These are phyloP conservation scores for Kwoniella dejecticola DNA, from an alignment of 768 basidiomycete species.

Conservation along the genomic window DNA sequence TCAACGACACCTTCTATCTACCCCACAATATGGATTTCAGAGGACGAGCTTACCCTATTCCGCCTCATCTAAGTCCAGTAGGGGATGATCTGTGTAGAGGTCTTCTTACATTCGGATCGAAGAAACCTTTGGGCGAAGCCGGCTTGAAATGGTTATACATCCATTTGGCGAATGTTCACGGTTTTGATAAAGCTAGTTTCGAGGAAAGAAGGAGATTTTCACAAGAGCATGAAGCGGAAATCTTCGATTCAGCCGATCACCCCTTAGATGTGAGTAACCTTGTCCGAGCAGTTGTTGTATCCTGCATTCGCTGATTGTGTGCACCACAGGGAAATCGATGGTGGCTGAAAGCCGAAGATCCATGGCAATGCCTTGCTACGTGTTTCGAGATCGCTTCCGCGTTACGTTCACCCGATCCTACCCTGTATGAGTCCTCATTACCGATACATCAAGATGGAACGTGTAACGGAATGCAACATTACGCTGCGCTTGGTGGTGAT, in stretches of 20 bases:
- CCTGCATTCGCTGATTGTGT: too few relatives aligned
- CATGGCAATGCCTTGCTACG: conserved; percentile 94
- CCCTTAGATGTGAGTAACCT: conserved; percentile 67
- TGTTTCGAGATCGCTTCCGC: conserved; percentile 87
- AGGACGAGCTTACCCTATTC: conserved; percentile 94
- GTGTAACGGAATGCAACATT: conserved; percentile 97
- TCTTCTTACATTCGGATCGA: conserved; percentile 77
- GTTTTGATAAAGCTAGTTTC: conserved; percentile 92
- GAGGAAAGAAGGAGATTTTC: conserved; percentile 85
- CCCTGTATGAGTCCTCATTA: conserved; percentile 66
- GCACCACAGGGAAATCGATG: conserved; percentile 74
- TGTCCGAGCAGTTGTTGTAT: too few relatives aligned
- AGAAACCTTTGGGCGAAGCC: conserved; percentile 74
- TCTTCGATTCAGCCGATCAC: conserved; percentile 77
- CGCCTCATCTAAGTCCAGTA: conserved; percentile 91
- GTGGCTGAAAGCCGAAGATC: conserved; percentile 92
- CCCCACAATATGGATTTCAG: conserved; percentile 98
- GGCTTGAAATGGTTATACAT: conserved; percentile 95
- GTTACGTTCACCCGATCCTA: conserved; percentile 68
- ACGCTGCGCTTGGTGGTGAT: conserved; percentile 96
- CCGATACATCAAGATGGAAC: conserved; percentile 98
- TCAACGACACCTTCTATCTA: conserved; percentile 83
- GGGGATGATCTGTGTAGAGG: conserved; percentile 88
- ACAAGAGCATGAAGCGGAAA: conserved; percentile 69
- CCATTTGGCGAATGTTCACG: conserved; percentile 88